phyloP scores from a whole-genome alignment of 169 alveolate species.

The Plasmodium gallinaceum region DNA sequence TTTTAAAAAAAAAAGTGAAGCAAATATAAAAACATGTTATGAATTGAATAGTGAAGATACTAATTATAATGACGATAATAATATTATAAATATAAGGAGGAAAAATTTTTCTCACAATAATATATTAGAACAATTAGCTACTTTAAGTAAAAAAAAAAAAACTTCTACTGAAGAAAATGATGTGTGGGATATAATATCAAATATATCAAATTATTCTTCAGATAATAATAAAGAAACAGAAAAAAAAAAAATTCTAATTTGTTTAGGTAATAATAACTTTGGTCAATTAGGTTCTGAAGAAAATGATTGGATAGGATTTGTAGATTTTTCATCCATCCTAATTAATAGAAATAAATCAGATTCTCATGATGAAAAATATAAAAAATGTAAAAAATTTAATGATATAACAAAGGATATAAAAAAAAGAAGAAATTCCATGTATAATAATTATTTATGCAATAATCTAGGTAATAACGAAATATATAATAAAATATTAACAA shows the following conservation, averaged over 20 bases:
- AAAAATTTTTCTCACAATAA: constrained; percentile 7
- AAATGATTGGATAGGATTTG: constrained; percentile 13
- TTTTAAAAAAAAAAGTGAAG: too few species aligned
- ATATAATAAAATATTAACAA: constrained; percentile 34
- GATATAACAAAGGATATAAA: constrained; percentile 16
- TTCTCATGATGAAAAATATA: not conserved
- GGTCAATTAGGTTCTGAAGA: constrained; percentile 66
- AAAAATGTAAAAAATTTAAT: not conserved
- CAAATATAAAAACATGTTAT: too few species aligned
- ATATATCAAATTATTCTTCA: constrained; percentile 65
- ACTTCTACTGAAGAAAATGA: constrained; percentile 9
- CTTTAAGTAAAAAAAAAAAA: constrained; percentile 34
- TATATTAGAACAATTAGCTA: constrained; percentile 33
- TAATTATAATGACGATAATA: constrained; percentile 4
- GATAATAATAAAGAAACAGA: constrained; percentile 49
- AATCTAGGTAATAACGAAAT: constrained; percentile 17
- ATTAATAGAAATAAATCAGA: not conserved
- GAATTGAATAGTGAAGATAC: not conserved
- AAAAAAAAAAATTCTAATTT: constrained; percentile 49
- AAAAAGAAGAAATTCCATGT: not conserved
- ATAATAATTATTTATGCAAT: not conserved
- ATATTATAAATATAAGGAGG: not conserved
- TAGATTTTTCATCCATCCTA: constrained; percentile 28
- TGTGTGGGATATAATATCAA: constrained; percentile 54
- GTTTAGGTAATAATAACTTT: constrained; percentile 59